Evolutionary conservation across 768 basidiomycete genomes (phyloP).

Genomic region (Astraeus odoratus): DNA sequence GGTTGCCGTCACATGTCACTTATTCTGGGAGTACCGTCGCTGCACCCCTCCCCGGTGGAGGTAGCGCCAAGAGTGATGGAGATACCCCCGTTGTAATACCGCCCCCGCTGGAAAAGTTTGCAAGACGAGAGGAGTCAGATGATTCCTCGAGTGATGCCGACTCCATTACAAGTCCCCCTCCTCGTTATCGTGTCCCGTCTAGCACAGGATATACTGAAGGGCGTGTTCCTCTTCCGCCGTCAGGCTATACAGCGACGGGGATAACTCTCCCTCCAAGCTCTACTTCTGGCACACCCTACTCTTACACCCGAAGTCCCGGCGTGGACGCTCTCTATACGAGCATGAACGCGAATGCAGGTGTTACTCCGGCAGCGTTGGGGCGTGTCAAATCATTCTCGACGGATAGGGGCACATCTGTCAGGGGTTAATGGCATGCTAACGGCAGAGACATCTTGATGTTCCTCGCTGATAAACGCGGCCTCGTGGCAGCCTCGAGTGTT

Average conservation of each 20-base stretch:
- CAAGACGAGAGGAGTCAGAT: conserved; percentile 17
- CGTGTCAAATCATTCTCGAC: conserved; percentile 14
- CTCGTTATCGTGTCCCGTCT: conserved; percentile 17
- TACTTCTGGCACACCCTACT: conserved; percentile 15
- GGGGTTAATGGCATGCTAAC: conserved; percentile 1
- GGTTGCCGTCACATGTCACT: conserved; percentile 13
- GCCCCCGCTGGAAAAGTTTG: conserved; percentile 17
- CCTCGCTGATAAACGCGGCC: neutral
- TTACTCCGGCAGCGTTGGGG: conserved; percentile 20
- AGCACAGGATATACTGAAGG: conserved; percentile 4
- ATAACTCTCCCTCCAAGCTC: conserved; percentile 4
- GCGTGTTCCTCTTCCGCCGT: conserved; percentile 10
- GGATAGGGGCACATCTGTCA: conserved; percentile 8
- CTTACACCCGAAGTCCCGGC: conserved; percentile 10
- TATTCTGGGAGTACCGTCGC: conserved; percentile 10
- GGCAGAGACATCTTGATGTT: neutral
- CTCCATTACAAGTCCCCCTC: conserved; percentile 28
- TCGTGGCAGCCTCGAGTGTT: neutral
- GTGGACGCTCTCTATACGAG: conserved; percentile 7
- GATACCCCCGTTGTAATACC: conserved; percentile 22
- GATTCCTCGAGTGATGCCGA: conserved; percentile 28
- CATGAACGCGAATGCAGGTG: conserved; percentile 12
- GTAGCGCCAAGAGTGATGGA: neutral
- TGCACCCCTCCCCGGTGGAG: neutral
- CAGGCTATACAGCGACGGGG: conserved; percentile 8